Base-by-base conservation (phyloP, 805 yeast species). In the Schwanniomyces sp. region DNA sequence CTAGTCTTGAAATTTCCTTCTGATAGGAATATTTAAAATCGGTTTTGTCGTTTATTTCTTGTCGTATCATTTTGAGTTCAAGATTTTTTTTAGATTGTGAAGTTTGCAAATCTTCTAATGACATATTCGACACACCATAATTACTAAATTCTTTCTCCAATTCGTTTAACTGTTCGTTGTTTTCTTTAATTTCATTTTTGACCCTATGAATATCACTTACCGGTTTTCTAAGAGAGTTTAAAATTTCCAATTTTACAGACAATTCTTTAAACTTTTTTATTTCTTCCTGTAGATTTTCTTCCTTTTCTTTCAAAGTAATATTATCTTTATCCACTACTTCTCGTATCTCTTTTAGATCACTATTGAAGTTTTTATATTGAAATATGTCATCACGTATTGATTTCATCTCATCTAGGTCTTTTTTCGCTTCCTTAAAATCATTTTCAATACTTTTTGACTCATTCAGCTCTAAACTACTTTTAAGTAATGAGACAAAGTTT, bases 61-160 rank as follows among this genome's bases (percentile, higher is more conserved):
- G 54, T 42, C 91, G 67, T 7, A 71, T 47, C 0, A 49, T 52
- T 54, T 75, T 82, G 30, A 80, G 62, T 28, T 72, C 67, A 5
- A 53, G 52, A 28, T 58, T 71, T 17, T 74, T 70, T 18, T 63
- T 66, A 21, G 63, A 67, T 44, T 75, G 80, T 5, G 58, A 45
- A 6, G 57, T 56, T 52, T 84, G 86, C 9, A 84, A 58, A 29
- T 78, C 82, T 16, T 71, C 74, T 12, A 73, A 62, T 7, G 77
- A 69, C 12, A 65, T 51, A 1, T 67, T 46, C 6, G 70, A 56
- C 3, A 63, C 62, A 0, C 80, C 80, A 50, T 62, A 61, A 18
- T 62, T 72, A 11, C 52, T 57, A 11, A 79, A 49, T 16, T 76
- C 79, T 7, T 67, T 63, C 18, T 59, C 52, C 18, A 67, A 54